Evolutionary conservation across 73 alveolate species (phyloP).

Genomic region (Blepharisma japonicum): DNA sequence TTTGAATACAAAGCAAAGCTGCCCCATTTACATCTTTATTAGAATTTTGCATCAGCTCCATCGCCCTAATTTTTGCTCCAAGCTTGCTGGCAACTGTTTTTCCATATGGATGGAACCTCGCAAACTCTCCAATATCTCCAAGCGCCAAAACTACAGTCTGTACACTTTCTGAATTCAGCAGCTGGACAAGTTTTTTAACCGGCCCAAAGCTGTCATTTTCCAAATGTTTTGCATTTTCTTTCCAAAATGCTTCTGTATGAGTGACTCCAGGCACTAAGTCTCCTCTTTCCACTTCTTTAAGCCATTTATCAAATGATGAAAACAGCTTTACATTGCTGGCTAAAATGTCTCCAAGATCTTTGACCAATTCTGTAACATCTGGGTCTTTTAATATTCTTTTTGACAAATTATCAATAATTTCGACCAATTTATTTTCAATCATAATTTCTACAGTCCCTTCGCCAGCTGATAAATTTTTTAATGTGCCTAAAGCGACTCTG

Average conservation of each 20-base stretch:
- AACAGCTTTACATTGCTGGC: neutral
- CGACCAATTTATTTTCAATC: constrained; percentile 16
- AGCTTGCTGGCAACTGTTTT: neutral
- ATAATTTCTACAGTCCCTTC: constrained; percentile 19
- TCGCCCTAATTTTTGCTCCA: constrained; percentile 14
- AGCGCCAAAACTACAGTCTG: constrained; percentile 16
- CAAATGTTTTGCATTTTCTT: constrained; percentile 21
- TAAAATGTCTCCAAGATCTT: constrained; percentile 14
- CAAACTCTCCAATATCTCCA: constrained; percentile 22
- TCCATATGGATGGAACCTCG: constrained; percentile 26
- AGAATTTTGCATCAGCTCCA: constrained; percentile 22
- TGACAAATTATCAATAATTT: neutral
- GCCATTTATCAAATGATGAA: constrained; percentile 13
- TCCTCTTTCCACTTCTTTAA: constrained; percentile 17
- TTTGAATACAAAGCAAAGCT: constrained; percentile 23
- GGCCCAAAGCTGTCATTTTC: neutral
- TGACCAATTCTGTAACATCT: constrained; percentile 12
- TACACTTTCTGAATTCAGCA: neutral
- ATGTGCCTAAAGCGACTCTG: constrained; percentile 8
- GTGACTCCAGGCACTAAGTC: constrained; percentile 17
- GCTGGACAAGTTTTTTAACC: constrained; percentile 1
- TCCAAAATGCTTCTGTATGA: constrained; percentile 14
- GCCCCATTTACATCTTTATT: neutral
- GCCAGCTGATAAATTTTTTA: neutral
- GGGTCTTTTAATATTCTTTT: constrained; percentile 6